Evolutionary conservation across 805 yeast genomes (phyloP), one percentile per base, ranked within the genome.

Genomic region (Metschnikowia continentalis): DNA sequence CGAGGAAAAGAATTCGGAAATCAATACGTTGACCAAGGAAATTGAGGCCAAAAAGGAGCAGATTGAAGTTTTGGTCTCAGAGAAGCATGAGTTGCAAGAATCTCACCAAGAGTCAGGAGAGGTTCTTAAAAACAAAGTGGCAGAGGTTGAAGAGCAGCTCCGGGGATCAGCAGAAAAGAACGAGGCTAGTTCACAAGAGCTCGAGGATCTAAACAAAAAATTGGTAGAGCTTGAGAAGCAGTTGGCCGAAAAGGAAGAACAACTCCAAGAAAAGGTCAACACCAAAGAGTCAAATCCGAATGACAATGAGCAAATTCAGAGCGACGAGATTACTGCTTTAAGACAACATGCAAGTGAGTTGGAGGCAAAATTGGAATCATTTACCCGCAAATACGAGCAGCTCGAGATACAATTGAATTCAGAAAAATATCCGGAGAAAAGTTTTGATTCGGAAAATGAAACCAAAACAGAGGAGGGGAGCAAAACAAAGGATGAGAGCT

Each of bases 141-240:
- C 40, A 4, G 40, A 35, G 20, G 32, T 47, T 19, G 48, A 45
- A 39, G 46, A 49, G 32, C 51, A 49, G 19, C 26, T 49, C 30
- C 19, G 30, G 8, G 46, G 5, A 8, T 15, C 35, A 37, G 13
- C 32, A 1, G 49, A 46, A 40, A 35, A 40, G 26, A 46, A 19
- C 19, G 32, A 20, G 10, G n/a, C 19, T 26, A 36, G 15, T 19
- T 38, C 32, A 19, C 35, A 36, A 13, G 51, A 47, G 32, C 30
- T 52, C 36, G 8, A 20, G 37, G 15, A 30, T 3, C 43, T 44
- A 22, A 36, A 23, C 15, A 37, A 36, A 17, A 37, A 38, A n/a
- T 30, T 49, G 17, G 26, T n/a, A 17, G 13, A 15, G 10, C 47
- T 52, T 15, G 40, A 46, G 22, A 33, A 8, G 4, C 38, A 42